A percentile compares a stretch with the other conserved stretches of the same genome.
These are phyloP conservation scores for Debaryomyces psychrophilus DNA, from an alignment of 1,139 yeast species.

Conservation along the genomic window DNA sequence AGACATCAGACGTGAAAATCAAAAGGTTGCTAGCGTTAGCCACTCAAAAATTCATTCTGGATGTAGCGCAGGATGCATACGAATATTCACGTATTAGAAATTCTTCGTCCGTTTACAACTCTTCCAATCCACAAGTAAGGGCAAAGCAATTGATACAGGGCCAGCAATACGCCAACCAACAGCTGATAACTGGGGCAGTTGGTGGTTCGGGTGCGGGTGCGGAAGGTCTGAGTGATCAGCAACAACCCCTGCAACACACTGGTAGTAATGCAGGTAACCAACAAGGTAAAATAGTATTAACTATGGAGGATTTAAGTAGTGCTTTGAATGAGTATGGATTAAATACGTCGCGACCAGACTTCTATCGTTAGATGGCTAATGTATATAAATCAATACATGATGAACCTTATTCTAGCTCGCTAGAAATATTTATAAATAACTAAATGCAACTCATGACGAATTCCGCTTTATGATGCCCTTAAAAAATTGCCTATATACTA, in stretches of 20 bases:
- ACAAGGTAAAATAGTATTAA: conserved; percentile 76
- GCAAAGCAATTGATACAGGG: conserved; percentile 79
- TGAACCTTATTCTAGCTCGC: not conserved
- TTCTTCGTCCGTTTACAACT: conserved; percentile 77
- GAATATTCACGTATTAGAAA: conserved; percentile 92
- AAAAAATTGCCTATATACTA: not conserved
- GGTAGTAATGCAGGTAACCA: conserved; percentile 56
- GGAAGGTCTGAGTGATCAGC: conserved; percentile 38
- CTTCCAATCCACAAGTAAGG: conserved; percentile 83
- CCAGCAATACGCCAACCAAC: conserved; percentile 58
- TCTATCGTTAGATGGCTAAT: conserved; percentile 45
- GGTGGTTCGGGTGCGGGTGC: conserved; percentile 40
- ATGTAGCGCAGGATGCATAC: conserved; percentile 94
- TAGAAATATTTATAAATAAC: not conserved
- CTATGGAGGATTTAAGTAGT: conserved; percentile 86
- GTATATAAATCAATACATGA: conserved; percentile 1
- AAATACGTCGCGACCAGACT: conserved; percentile 88
- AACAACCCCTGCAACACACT: conserved; percentile 35
- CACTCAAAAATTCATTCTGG: conserved; percentile 92
- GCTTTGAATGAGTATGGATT: conserved; percentile 93
- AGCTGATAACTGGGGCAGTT: conserved; percentile 40
- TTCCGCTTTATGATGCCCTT: not conserved
- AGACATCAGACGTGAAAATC: conserved; percentile 75
- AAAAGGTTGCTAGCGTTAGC: conserved; percentile 89
- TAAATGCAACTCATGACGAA: not conserved